phyloP scores from a whole-genome alignment of 2,329 filamentous ascomycete genomes.

The Scleromitrula shiraiana region DNA sequence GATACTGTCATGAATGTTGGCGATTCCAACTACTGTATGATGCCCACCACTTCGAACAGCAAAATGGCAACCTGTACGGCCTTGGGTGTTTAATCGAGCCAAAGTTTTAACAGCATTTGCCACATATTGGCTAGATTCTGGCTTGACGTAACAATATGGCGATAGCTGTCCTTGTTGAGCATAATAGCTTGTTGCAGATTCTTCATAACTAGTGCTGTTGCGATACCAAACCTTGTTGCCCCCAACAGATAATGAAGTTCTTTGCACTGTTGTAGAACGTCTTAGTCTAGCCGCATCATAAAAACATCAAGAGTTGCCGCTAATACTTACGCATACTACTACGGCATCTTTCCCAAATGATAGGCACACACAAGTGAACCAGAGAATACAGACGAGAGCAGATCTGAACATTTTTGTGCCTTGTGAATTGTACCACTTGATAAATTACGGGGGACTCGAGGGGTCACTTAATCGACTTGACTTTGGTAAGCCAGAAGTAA shows the following conservation, averaged over 20 bases:
- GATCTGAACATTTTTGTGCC: no score
- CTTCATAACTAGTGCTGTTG: not conserved
- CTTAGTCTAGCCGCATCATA: not conserved
- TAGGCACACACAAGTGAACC: no score
- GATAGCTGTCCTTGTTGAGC: not conserved
- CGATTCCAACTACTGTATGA: not conserved
- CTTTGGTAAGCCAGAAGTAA: no score
- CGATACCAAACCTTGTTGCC: not conserved
- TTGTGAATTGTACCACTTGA: no score
- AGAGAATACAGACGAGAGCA: no score
- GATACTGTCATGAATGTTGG: conserved; percentile 28
- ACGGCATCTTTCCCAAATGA: not conserved
- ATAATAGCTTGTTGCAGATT: not conserved
- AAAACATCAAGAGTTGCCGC: not conserved
- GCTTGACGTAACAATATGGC: not conserved
- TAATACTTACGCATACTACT: not conserved
- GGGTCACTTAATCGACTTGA: no score
- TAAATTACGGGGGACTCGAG: no score
- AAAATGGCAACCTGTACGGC: conserved; percentile 30
- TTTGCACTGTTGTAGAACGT: not conserved
- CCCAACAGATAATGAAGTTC: not conserved
- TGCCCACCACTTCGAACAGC: conserved; percentile 35
- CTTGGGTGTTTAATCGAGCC: not conserved
- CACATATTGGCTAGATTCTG: not conserved
- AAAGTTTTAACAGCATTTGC: not conserved